phyloP scores from a whole-genome alignment of 2,329 filamentous ascomycete species.

The Fusarium protoensiforme region DNA sequence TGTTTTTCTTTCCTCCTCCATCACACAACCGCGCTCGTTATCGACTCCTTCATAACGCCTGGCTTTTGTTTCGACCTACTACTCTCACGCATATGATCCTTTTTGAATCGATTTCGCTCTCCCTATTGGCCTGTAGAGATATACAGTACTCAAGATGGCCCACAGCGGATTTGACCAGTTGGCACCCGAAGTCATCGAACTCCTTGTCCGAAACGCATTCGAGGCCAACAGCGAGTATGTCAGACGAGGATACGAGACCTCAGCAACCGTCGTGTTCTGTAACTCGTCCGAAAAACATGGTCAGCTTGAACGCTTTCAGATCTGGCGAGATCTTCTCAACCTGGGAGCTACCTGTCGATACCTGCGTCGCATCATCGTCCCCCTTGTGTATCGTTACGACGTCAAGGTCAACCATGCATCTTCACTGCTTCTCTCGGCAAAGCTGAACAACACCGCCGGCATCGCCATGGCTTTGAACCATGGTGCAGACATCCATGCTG shows the following conservation, averaged over 20 bases:
- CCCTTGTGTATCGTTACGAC: neutral
- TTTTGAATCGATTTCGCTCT: neutral
- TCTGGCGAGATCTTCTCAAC: constrained; percentile 4
- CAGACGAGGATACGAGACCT: neutral
- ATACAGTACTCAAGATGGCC: neutral
- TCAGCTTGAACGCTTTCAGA: neutral
- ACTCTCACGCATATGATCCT: neutral
- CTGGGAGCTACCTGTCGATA: constrained; percentile 8
- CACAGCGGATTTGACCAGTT: neutral
- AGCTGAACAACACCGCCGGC: neutral
- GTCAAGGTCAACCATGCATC: neutral
- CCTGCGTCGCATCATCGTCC: neutral
- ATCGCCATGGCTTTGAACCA: neutral
- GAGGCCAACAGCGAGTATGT: neutral
- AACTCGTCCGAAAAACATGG: neutral
- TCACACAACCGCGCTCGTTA: neutral
- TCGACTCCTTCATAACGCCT: neutral
- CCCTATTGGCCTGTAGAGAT: neutral
- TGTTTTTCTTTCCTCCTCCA: neutral
- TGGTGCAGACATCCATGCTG: neutral
- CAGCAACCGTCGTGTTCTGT: neutral
- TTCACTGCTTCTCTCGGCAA: neutral
- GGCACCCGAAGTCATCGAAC: neutral
- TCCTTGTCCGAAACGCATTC: neutral
- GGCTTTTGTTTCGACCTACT: neutral